Percentiles rank a stretch among this genome's conserved stretches.
Evolutionary conservation across 2,329 filamentous ascomycete species (phyloP).

Genomic region (Zymoseptoria ardabiliae): DNA sequence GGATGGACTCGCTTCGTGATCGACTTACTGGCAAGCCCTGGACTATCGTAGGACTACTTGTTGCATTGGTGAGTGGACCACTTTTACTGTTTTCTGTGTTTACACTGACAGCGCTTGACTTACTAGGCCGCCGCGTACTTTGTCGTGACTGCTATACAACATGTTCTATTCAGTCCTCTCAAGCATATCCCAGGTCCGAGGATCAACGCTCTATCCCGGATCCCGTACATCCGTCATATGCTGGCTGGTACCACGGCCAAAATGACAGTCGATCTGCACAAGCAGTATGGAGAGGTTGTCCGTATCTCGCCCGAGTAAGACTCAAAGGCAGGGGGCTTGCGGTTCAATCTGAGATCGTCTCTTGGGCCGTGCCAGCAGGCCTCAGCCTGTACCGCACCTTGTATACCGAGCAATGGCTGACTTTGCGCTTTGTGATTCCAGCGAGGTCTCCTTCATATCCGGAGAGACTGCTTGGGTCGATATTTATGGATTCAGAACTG

Average conservation of each 20-base stretch:
- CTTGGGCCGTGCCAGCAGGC: no score
- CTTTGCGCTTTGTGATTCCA: no score
- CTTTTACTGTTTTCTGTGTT: neutral
- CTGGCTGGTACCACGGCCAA: slow-evolving; percentile 19
- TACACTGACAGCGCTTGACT: slow-evolving; percentile 3
- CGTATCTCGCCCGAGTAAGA: slow-evolving; percentile 27
- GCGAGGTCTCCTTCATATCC: slow-evolving; percentile 43
- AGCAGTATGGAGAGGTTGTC: slow-evolving; percentile 37
- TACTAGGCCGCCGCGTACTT: slow-evolving; percentile 15
- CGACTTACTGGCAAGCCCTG: slow-evolving; percentile 2
- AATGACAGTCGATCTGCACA: slow-evolving; percentile 39
- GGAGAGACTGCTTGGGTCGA: slow-evolving; percentile 39
- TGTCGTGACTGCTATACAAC: slow-evolving; percentile 27
- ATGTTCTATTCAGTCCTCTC: slow-evolving; percentile 38
- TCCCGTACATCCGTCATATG: slow-evolving; percentile 21
- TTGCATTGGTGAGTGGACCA: slow-evolving; percentile 7
- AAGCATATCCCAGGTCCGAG: slow-evolving; percentile 39
- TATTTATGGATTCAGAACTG: slow-evolving; percentile 34
- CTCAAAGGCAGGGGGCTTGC: no score
- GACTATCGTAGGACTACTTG: slow-evolving; percentile 8
- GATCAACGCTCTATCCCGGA: slow-evolving; percentile 18
- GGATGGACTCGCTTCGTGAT: neutral
- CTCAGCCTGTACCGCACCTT: no score
- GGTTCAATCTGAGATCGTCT: no score
- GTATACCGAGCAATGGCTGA: no score